Conservation (phyloP, 2,329 filamentous ascomycete species). For the Ceratocystis harringtonii region DNA sequence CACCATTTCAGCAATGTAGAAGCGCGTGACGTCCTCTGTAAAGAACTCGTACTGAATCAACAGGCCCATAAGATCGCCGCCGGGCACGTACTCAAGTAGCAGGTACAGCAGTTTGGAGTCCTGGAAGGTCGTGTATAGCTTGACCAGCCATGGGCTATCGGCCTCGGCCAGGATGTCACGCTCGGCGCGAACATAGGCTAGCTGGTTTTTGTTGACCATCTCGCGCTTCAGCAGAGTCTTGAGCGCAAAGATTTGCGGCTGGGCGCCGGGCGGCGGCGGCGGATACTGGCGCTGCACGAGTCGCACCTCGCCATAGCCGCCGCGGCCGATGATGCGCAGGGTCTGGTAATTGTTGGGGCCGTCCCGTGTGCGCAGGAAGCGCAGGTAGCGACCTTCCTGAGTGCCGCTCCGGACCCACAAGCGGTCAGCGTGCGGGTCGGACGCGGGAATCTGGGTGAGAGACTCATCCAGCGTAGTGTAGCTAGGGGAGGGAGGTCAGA, state of each 20-base stretch:
- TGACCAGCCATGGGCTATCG: slow-evolving; percentile 68
- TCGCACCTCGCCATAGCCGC: slow-evolving; percentile 66
- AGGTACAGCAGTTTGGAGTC: slow-evolving; percentile 63
- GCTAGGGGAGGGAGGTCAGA: neutral
- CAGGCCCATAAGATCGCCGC: slow-evolving; percentile 73
- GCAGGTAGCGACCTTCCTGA: slow-evolving; percentile 51
- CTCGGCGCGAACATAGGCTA: slow-evolving; percentile 64
- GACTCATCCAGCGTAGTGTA: slow-evolving; percentile 13
- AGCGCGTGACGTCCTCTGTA: slow-evolving; percentile 67
- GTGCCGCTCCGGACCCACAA: slow-evolving; percentile 13
- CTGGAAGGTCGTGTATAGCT: slow-evolving; percentile 66
- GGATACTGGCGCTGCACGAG: slow-evolving; percentile 51
- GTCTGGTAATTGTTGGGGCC: slow-evolving; percentile 58
- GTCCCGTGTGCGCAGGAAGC: slow-evolving; percentile 57
- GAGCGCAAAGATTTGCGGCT: slow-evolving; percentile 63
- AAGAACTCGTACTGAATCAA: slow-evolving; percentile 75
- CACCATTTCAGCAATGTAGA: slow-evolving; percentile 69
- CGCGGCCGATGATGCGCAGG: slow-evolving; percentile 66
- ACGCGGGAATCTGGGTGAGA: neutral
- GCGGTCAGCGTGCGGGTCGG: slow-evolving; percentile 10
- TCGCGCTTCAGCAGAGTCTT: slow-evolving; percentile 67
- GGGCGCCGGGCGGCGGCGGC: slow-evolving; percentile 27
- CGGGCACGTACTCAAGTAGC: slow-evolving; percentile 68
- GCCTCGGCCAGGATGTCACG: slow-evolving; percentile 67
- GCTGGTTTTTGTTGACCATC: slow-evolving; percentile 71